Base-by-base conservation (phyloP, 2,329 filamentous ascomycete genomes). In the Epichloe typhina region DNA sequence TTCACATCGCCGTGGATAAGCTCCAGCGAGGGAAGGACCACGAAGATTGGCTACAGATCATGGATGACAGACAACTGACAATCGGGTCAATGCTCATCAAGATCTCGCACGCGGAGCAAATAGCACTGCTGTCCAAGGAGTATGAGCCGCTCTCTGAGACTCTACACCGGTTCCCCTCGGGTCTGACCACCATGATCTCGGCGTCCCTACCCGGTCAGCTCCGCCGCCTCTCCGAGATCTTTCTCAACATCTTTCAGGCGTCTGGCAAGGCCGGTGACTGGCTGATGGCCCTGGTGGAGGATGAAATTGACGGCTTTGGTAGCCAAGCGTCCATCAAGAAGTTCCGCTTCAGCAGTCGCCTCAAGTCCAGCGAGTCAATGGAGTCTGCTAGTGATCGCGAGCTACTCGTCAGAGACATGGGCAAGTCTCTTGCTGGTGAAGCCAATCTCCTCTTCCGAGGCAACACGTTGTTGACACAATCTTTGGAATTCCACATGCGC, bases 171-270 rank as follows among this genome's bases (percentile, higher is more conserved):
- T 96, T 97, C 64, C 81, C 82, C 39, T 84, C 86, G 36, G 86
- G 87, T 0, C 72, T 98, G 51, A 96, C 91, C 0, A 75, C 87
- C 38, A 86, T 95, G 63, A 86, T 98, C 57, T 83, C 88, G 2
- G 80, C 86, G 43, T 79, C 86, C 51, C 74, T 96, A 50, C 85
- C 88, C 0, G 79, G 82, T 2, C 86, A 88, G 60, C 72, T 96
- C 36, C 84, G 85, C 49, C 77, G 80, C n/a, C 67, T 97, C 8
- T 86, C 89, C 2, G 90, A 96, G 62, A 82, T 86, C 31, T 80
- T 97, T 38, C 71, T 97, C 55, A 94, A 97, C 63, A 95, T 98
- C 49, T 98, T 91, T 60, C 93, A 98, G 62, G 90, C 95, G 3
- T 91, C 89, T 2, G 88, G 88, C 0, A 80, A 80, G 38, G 86